Evolutionary conservation across 2,329 filamentous ascomycete genomes (phyloP).

Genomic region (Fusarium beomiforme): DNA sequence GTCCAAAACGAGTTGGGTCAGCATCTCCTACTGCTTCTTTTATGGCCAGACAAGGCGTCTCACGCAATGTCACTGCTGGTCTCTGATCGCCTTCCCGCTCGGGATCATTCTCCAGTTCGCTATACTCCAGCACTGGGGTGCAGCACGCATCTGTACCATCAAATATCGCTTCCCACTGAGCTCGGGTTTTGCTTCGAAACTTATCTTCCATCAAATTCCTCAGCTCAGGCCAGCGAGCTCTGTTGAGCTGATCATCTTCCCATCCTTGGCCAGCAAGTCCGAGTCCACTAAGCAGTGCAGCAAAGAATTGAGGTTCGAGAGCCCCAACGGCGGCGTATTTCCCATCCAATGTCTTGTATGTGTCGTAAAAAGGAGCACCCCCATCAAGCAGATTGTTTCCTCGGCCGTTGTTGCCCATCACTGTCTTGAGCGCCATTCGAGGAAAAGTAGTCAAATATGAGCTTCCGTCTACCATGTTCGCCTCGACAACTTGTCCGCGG

Average conservation of each 20-base stretch:
- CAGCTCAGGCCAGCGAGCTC: constrained; percentile 74
- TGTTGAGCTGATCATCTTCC: constrained; percentile 67
- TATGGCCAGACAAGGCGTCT: constrained; percentile 75
- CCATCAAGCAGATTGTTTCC: constrained; percentile 85
- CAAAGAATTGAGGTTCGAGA: constrained; percentile 88
- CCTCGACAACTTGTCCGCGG: constrained; percentile 87
- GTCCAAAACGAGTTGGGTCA: constrained; percentile 61
- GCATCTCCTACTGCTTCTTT: constrained; percentile 51
- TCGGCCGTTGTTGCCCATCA: constrained; percentile 69
- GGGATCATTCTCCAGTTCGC: constrained; percentile 69
- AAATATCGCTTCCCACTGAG: constrained; percentile 87
- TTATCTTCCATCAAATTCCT: constrained; percentile 65
- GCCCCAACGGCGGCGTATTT: constrained; percentile 89
- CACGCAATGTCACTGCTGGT: constrained; percentile 73
- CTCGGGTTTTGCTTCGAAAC: constrained; percentile 76
- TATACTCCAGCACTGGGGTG: constrained; percentile 83
- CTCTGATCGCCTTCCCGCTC: constrained; percentile 74
- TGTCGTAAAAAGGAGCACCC: constrained; percentile 88
- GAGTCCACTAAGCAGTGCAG: constrained; percentile 72
- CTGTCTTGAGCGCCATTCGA: constrained; percentile 71
- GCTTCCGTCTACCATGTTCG: constrained; percentile 95
- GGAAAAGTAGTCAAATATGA: constrained; percentile 83
- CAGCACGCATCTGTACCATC: constrained; percentile 93
- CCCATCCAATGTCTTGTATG: constrained; percentile 84
- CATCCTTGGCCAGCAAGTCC: constrained; percentile 63